Percentiles rank a stretch among this genome's conserved stretches.
These are phyloP conservation scores for Phoma sp. DNA, from an alignment of 2,329 filamentous ascomycete genomes.

Conservation along the genomic window DNA sequence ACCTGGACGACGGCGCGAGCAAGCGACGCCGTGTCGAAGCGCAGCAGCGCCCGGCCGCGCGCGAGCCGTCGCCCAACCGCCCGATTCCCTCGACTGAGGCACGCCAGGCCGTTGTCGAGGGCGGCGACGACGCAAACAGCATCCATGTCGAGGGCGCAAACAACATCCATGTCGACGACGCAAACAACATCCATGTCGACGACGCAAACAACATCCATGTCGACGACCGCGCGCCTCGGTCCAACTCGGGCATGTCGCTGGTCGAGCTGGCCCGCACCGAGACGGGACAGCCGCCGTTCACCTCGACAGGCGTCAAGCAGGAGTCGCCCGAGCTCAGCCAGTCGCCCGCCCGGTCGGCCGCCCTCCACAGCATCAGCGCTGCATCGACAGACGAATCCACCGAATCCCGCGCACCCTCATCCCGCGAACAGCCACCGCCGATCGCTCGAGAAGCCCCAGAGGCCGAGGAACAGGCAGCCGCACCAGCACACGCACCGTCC, in stretches of 20 bases:
- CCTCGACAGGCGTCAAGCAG: constrained; percentile 25
- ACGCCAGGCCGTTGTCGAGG: constrained; percentile 22
- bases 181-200: too few relatives aligned
- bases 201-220: too few relatives aligned
- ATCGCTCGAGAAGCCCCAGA: background rate
- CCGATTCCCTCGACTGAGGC: constrained; percentile 40
- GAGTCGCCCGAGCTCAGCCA: constrained; percentile 36
- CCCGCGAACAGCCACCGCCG: background rate
- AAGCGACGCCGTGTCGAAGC: constrained; percentile 37
- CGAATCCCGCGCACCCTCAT: background rate
- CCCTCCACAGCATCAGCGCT: constrained; percentile 12
- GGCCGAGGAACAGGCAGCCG: background rate
- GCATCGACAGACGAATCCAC: constrained; percentile 3
- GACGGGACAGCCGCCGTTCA: constrained; percentile 31
- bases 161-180: too few relatives aligned
- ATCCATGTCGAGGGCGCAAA: too few relatives aligned
- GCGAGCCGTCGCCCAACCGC: constrained; percentile 30
- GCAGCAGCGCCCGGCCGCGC: constrained; percentile 20
- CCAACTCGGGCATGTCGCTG: constrained; percentile 28
- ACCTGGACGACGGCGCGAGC: constrained; percentile 17
- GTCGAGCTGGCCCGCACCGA: constrained; percentile 26
- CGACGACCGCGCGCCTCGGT: constrained; percentile 14
- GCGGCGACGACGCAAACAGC: background rate
- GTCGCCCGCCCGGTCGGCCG: background rate
- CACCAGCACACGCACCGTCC: background rate